These are phyloP conservation scores for Rheum nobile DNA, from an alignment of 148 eudicot species.

Conservation along the genomic window DNA sequence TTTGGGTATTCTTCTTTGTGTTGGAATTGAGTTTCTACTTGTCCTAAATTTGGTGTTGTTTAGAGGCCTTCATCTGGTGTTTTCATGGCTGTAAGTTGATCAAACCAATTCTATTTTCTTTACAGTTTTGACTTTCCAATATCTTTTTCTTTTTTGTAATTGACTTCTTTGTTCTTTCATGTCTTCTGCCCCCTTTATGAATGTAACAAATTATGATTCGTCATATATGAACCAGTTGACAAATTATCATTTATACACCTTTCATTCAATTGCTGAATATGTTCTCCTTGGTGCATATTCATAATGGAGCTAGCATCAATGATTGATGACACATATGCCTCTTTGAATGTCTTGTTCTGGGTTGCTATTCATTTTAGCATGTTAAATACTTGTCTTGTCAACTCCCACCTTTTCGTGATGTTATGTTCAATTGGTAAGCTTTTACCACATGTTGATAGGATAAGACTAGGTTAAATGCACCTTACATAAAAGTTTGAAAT, in stretches of 20 bases:
- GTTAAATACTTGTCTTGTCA: neutral
- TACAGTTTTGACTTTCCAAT: neutral
- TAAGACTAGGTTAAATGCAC: too few species aligned
- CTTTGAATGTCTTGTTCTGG: too few species aligned
- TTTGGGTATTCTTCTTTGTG: neutral
- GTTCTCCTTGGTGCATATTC: neutral
- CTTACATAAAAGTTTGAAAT: too few species aligned
- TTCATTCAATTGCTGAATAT: too few species aligned
- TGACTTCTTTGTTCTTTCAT: too few species aligned
- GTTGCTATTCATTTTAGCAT: neutral
- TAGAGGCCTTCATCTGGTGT: neutral
- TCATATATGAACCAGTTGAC: neutral
- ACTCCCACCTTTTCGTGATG: too few species aligned
- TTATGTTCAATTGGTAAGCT: too few species aligned
- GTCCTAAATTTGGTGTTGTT: neutral
- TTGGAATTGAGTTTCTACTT: neutral
- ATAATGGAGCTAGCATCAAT: neutral
- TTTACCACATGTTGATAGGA: too few species aligned
- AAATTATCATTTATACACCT: too few species aligned
- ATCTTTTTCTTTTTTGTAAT: neutral
- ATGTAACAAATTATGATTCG: too few species aligned
- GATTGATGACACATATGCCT: neutral
- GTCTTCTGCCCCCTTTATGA: neutral
- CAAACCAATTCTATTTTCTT: neutral
- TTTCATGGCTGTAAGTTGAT: slow-evolving; percentile 5